A percentile compares a stretch with the other conserved stretches of the same genome.
Evolutionary conservation across 345 rosid species (phyloP).

Genomic region (Salix suchowensis): DNA sequence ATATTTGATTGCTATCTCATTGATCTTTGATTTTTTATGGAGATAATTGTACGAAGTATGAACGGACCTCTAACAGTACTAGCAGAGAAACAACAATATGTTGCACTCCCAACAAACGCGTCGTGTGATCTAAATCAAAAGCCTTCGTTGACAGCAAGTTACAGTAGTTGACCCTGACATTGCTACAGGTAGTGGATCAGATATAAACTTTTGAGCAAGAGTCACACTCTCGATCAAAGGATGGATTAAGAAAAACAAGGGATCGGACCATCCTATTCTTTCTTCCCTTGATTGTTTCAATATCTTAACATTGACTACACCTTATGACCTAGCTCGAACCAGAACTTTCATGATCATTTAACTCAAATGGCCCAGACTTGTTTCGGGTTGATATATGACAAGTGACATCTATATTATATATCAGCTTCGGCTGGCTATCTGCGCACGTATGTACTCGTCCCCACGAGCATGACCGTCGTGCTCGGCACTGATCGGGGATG

Average conservation of each 20-base stretch:
- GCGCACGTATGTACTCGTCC: background rate
- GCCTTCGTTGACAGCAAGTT: background rate
- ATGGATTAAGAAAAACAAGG: background rate
- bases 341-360: background rate
- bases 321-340: background rate
- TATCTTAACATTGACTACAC: background rate
- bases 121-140: background rate
- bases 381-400: background rate
- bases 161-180: background rate
- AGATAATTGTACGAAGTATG: too few relatives aligned
- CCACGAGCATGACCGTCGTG: background rate
- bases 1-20: too few relatives aligned
- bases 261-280: background rate
- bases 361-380: background rate
- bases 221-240: background rate
- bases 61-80: too few relatives aligned
- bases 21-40: too few relatives aligned
- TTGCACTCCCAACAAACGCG: background rate
- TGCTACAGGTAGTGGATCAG: background rate
- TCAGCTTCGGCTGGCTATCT: background rate
- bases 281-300: background rate
- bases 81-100: background rate
- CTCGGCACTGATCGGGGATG: conserved; percentile 10
- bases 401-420: background rate
- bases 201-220: background rate